Evolutionary conservation across 73 alveolate genomes (phyloP).

Genomic region (Paramecium octaurelia): DNA sequence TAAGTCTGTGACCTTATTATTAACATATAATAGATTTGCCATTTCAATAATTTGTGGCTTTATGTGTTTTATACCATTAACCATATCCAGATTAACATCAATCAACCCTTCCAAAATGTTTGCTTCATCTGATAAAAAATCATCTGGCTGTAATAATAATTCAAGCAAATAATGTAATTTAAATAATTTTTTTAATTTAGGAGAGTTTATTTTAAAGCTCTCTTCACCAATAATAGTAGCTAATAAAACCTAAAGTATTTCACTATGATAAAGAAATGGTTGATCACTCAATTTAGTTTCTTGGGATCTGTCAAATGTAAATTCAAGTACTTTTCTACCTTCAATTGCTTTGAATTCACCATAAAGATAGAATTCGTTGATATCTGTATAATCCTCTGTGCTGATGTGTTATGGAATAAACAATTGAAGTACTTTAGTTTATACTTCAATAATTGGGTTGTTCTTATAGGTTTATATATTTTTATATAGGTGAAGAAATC

Average conservation of each 20-base stretch:
- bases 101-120: not conserved
- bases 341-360: slow-evolving; percentile 11
- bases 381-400: slow-evolving; percentile 23
- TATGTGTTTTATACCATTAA: not conserved
- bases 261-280: slow-evolving; percentile 56
- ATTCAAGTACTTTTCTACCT: slow-evolving; percentile 12
- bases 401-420: slow-evolving; percentile 51
- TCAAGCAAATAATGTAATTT: slow-evolving; percentile 46
- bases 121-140: not conserved
- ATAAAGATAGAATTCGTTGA: slow-evolving; percentile 11
- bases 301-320: not conserved
- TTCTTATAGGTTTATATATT: slow-evolving; percentile 37
- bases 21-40: slow-evolving; percentile 1
- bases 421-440: slow-evolving; percentile 23
- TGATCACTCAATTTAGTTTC: slow-evolving; percentile 12
- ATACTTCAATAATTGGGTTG: slow-evolving; percentile 39
- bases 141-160: slow-evolving; percentile 28
- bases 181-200: slow-evolving; percentile 54
- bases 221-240: slow-evolving; percentile 54
- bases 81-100: not conserved
- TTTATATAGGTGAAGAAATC: slow-evolving; percentile 40
- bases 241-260: slow-evolving; percentile 37
- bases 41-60: slow-evolving; percentile 26
- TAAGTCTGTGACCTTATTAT: slow-evolving; percentile 37
- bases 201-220: slow-evolving; percentile 40